Percentiles rank a stretch among this genome's conserved stretches.
Evolutionary conservation across 306 rosid genomes (phyloP).

Genomic region (Begonia fuchsioides): DNA sequence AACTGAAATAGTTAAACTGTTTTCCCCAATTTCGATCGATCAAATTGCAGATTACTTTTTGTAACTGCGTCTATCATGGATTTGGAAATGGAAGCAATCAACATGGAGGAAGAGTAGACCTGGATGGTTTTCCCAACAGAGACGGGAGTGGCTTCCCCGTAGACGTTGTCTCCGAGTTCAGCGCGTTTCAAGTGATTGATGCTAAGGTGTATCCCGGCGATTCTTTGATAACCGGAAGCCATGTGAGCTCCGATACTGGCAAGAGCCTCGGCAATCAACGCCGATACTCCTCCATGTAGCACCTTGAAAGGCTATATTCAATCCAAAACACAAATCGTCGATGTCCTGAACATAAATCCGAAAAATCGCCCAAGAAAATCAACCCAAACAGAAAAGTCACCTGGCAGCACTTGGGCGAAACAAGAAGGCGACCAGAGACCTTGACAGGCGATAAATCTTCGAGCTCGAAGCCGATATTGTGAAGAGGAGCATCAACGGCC

Average conservation of each 20-base stretch:
- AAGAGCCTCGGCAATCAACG: constrained; percentile 67
- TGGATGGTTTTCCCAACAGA: constrained; percentile 59
- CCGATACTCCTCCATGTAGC: constrained; percentile 96
- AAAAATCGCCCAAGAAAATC: neutral
- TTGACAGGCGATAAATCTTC: constrained; percentile 33
- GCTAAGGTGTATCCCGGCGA: constrained; percentile 87
- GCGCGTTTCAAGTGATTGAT: constrained; percentile 72
- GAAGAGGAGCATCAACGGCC: constrained; percentile 42
- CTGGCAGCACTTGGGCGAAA: constrained; percentile 62
- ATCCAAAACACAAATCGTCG: neutral
- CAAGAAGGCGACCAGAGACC: constrained; percentile 51
- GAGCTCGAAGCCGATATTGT: constrained; percentile 44
- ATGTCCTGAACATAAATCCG: neutral
- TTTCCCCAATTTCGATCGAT: too few species aligned
- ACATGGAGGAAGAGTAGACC: constrained; percentile 14
- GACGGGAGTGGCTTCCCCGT: constrained; percentile 63
- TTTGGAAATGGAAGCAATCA: neutral
- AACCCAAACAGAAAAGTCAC: constrained; percentile 12
- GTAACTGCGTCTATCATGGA: too few species aligned
- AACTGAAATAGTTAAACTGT: too few species aligned
- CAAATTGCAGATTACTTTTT: too few species aligned
- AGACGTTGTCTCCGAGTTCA: constrained; percentile 43
- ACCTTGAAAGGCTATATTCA: constrained; percentile 81
- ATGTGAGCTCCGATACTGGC: constrained; percentile 58
- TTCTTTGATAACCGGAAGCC: constrained; percentile 65